Evolutionary conservation across 192 early-diverging fungal species (phyloP).

Genomic region (Rhizoclosmatium globosum): DNA sequence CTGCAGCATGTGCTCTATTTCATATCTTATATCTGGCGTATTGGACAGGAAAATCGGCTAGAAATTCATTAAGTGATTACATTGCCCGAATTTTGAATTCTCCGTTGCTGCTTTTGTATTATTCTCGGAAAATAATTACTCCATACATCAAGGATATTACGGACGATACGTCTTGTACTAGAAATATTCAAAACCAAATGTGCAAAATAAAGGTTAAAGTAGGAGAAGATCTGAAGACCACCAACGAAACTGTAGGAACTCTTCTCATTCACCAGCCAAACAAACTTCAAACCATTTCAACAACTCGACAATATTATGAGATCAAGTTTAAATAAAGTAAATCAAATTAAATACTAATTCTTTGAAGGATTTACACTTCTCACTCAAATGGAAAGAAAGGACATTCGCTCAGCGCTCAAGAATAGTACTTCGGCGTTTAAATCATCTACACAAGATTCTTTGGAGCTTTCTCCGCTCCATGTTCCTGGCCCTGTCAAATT

Average conservation of each 20-base stretch:
- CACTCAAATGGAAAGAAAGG: too few species aligned
- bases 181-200: conserved; percentile 7
- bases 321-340: too few species aligned
- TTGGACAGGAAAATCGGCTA: background rate
- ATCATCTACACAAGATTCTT: too few species aligned
- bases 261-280: conserved; percentile 10
- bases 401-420: too few species aligned
- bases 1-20: background rate
- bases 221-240: conserved; percentile 2
- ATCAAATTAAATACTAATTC: too few species aligned
- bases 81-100: background rate
- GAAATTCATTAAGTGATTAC: background rate
- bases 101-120: background rate
- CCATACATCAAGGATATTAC: background rate
- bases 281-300: too few species aligned
- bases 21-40: background rate
- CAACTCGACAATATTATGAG: too few species aligned
- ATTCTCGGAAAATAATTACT: background rate
- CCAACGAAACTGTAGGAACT: background rate
- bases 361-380: too few species aligned
- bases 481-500: too few species aligned
- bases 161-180: background rate
- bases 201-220: background rate
- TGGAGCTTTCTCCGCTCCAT: too few species aligned
- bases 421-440: too few species aligned